Conservation (phyloP, 441 rosid species). For the Isatis lusitanica region DNA sequence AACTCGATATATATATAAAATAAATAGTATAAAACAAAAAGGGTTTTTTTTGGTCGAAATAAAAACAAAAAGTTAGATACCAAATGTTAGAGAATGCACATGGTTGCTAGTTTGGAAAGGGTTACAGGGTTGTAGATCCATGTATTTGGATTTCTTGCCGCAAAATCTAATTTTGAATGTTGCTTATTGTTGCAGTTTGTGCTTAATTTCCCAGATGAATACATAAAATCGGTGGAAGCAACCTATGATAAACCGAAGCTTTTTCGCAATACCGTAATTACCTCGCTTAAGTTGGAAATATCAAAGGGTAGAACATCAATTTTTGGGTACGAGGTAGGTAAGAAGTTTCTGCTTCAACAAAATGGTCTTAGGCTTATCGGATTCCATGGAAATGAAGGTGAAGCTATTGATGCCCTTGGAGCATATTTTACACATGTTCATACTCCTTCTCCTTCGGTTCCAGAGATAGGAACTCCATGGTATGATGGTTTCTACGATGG, state of each 20-base stretch:
- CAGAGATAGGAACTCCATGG: slow-evolving; percentile 25
- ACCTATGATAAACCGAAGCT: slow-evolving; percentile 1
- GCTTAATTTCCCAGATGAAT: slow-evolving; percentile 17
- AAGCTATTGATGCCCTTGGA: slow-evolving; percentile 28
- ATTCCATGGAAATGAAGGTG: slow-evolving; percentile 24
- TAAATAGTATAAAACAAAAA: no score
- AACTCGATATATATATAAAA: no score
- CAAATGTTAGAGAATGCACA: no score
- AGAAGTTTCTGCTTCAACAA: slow-evolving; percentile 23
- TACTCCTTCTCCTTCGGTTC: slow-evolving; percentile 4
- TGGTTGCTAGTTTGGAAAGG: no score
- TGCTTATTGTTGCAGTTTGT: slow-evolving; percentile 6
- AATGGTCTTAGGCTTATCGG: slow-evolving; percentile 21
- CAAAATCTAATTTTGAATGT: neutral
- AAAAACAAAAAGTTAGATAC: no score
- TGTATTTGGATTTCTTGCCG: neutral
- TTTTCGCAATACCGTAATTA: neutral
- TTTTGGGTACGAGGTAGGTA: slow-evolving; percentile 18
- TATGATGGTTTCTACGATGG: slow-evolving; percentile 20
- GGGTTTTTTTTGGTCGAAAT: no score
- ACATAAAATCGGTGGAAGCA: slow-evolving; percentile 29
- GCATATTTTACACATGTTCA: slow-evolving; percentile 24
- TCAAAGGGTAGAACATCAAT: slow-evolving; percentile 20
- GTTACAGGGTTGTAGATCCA: neutral
- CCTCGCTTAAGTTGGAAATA: slow-evolving; percentile 17